These are phyloP conservation scores for Cryptococcus neoformans DNA, from an alignment of 1,284 basidiomycete species.

Conservation along the genomic window DNA sequence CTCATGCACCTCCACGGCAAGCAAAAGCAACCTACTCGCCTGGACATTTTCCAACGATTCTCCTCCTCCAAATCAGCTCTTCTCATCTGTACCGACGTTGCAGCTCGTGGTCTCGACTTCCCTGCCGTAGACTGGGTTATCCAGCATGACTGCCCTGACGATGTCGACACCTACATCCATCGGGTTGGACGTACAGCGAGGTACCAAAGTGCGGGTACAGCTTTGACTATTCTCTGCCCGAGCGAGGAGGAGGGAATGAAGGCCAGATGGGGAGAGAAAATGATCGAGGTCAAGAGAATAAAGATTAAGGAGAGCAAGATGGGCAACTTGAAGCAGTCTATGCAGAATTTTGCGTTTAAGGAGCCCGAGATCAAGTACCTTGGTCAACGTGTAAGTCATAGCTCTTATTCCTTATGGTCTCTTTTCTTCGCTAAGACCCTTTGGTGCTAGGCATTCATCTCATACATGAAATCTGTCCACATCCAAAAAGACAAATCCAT, in stretches of 20 bases:
- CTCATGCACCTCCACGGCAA: slow-evolving; percentile 93
- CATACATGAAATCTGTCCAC: slow-evolving; percentile 89
- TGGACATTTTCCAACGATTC: slow-evolving; percentile 79
- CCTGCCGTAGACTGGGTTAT: slow-evolving; percentile 97
- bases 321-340: slow-evolving; percentile 77
- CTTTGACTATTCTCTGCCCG: slow-evolving; percentile 76
- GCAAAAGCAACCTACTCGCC: slow-evolving; percentile 87
- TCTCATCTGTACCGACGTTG: slow-evolving; percentile 94
- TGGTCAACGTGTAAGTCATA: slow-evolving; percentile 73
- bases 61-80: slow-evolving; percentile 73
- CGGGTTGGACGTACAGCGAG: slow-evolving; percentile 93
- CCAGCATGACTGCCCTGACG: slow-evolving; percentile 96
- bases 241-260: slow-evolving; percentile 92
- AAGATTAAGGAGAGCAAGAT: slow-evolving; percentile 87
- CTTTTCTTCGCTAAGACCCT: not conserved
- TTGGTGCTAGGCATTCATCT: slow-evolving; percentile 77
- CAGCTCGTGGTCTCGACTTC: slow-evolving; percentile 95
- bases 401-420: not conserved
- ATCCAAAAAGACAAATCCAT: slow-evolving; percentile 92
- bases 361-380: slow-evolving; percentile 98
- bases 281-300: slow-evolving; percentile 74
- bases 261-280: slow-evolving; percentile 66
- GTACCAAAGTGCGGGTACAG: slow-evolving; percentile 87
- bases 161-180: slow-evolving; percentile 98
- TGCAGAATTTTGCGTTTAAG: slow-evolving; percentile 92